Evolutionary conservation across 306 rosid genomes (phyloP).

Genomic region (Citrullus mucosospermus): DNA sequence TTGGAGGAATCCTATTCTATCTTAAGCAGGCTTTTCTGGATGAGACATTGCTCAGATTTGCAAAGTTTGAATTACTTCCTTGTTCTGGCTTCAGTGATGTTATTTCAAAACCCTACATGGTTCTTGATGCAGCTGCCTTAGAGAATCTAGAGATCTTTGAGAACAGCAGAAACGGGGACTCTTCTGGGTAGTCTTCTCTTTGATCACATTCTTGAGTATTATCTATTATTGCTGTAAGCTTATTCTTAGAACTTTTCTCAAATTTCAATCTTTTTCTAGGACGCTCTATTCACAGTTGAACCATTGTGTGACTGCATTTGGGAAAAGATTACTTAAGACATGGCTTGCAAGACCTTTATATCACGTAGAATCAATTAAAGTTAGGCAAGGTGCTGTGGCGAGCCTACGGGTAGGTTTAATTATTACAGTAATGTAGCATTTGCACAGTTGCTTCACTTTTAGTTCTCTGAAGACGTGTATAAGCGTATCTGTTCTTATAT

Average conservation of each 20-base stretch:
- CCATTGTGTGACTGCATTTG: slow-evolving; percentile 91
- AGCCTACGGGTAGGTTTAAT: slow-evolving; percentile 50
- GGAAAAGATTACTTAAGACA: slow-evolving; percentile 77
- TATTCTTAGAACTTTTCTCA: slow-evolving; percentile 18
- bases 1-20: slow-evolving; percentile 86
- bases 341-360: slow-evolving; percentile 95
- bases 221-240: slow-evolving; percentile 8
- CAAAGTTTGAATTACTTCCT: slow-evolving; percentile 77
- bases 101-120: slow-evolving; percentile 71
- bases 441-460: background rate
- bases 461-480: background rate
- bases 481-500: background rate
- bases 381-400: slow-evolving; percentile 75
- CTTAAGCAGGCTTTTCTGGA: slow-evolving; percentile 89
- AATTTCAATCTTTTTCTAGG: slow-evolving; percentile 29
- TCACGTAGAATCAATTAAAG: slow-evolving; percentile 54
- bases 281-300: slow-evolving; percentile 74
- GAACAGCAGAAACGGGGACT: slow-evolving; percentile 77
- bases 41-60: slow-evolving; percentile 69
- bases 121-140: slow-evolving; percentile 85
- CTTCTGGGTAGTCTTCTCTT: slow-evolving; percentile 56
- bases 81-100: slow-evolving; percentile 44
- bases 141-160: slow-evolving; percentile 96
- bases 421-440: background rate
- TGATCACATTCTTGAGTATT: background rate